phyloP scores from a whole-genome alignment of 1,139 yeast genomes.

The Scheffersomyces cryptocercus region DNA sequence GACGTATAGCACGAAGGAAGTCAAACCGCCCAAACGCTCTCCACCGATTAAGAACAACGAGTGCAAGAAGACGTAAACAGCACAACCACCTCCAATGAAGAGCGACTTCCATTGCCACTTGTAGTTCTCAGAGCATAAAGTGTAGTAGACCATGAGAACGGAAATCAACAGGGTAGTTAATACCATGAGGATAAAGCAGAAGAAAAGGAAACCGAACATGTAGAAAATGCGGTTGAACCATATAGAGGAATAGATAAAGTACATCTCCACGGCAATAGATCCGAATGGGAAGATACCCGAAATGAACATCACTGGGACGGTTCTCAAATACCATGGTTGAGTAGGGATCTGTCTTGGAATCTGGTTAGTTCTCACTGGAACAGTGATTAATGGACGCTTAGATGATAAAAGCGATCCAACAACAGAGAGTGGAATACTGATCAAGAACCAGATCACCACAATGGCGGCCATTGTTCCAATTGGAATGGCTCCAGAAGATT shows the following conservation, averaged over 20 bases:
- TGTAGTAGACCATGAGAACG: constrained; percentile 76
- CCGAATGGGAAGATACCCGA: constrained; percentile 96
- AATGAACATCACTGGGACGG: constrained; percentile 65
- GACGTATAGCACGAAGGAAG: constrained; percentile 74
- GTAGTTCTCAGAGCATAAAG: constrained; percentile 88
- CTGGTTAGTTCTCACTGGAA: constrained; percentile 88
- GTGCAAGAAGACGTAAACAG: constrained; percentile 81
- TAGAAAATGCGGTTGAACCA: constrained; percentile 95
- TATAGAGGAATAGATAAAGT: constrained; percentile 80
- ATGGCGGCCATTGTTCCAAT: constrained; percentile 85
- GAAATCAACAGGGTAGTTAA: constrained; percentile 83
- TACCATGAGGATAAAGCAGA: constrained; percentile 81
- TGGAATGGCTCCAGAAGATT: constrained; percentile 95
- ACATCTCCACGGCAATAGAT: constrained; percentile 91
- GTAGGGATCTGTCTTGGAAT: constrained; percentile 94
- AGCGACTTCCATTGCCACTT: constrained; percentile 97
- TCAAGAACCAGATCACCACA: constrained; percentile 77
- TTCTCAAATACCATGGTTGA: constrained; percentile 82
- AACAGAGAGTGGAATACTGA: constrained; percentile 83
- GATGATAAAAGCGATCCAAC: constrained; percentile 78
- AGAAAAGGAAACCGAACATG: constrained; percentile 95
- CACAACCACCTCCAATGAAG: constrained; percentile 86
- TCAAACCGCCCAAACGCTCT: constrained; percentile 65
- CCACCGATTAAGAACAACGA: constrained; percentile 74
- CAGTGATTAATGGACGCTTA: constrained; percentile 56